phyloP scores from a whole-genome alignment of 2,329 filamentous ascomycete genomes.

The Akanthomyces muscarius region DNA sequence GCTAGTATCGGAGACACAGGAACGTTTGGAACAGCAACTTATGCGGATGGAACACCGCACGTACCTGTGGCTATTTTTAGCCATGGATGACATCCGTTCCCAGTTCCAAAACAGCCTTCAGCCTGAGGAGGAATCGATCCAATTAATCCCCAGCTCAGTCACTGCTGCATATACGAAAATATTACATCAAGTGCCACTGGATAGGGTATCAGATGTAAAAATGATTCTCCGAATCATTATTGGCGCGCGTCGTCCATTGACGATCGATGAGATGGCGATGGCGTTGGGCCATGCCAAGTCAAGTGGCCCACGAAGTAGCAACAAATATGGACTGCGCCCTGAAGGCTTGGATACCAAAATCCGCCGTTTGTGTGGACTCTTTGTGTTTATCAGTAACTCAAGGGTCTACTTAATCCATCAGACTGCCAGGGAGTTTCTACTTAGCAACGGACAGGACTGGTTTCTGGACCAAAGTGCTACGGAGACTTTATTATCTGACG shows the following conservation, averaged over 20 bases:
- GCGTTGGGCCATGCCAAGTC: not conserved
- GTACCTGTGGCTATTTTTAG: constrained; percentile 1
- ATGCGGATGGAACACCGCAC: constrained; percentile 1
- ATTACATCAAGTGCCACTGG: not conserved
- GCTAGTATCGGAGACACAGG: not conserved
- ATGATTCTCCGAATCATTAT: not conserved
- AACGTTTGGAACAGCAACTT: not conserved
- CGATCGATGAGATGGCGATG: constrained; percentile 1
- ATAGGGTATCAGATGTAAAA: not conserved
- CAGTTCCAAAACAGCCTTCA: constrained; percentile 15
- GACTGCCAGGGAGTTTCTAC: constrained; percentile 19
- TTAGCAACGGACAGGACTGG: not conserved
- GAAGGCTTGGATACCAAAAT: not conserved
- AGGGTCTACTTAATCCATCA: constrained; percentile 20
- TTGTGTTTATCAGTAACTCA: constrained; percentile 16
- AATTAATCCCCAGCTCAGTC: not conserved
- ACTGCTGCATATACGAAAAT: not conserved
- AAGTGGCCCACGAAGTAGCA: not conserved
- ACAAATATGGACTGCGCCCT: not conserved
- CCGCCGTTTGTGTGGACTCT: constrained; percentile 18
- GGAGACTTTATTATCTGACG: not conserved
- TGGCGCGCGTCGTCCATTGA: not conserved
- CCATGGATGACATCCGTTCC: constrained; percentile 4
- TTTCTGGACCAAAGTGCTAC: not conserved
- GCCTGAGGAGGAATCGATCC: constrained; percentile 8